These are phyloP conservation scores for Xerocomellus dryophilus DNA, from an alignment of 768 basidiomycete genomes.

Conservation along the genomic window DNA sequence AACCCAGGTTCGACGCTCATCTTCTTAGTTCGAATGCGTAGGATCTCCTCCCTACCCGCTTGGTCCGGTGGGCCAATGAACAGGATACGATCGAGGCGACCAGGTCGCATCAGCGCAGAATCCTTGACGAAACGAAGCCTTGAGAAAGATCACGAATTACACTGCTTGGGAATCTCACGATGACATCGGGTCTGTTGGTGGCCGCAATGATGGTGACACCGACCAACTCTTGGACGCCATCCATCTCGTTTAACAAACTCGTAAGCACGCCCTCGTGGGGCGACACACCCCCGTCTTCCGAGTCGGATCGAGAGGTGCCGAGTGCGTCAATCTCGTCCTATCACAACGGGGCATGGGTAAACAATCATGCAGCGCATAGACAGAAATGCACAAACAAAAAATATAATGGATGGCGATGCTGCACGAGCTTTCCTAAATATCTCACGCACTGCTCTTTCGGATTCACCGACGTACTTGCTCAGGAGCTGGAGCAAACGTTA, in stretches of 20 bases:
- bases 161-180: slow-evolving; percentile 49
- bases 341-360: not conserved
- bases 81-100: slow-evolving; percentile 88
- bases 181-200: slow-evolving; percentile 92
- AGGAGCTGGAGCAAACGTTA: slow-evolving; percentile 57
- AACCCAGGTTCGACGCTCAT: slow-evolving; percentile 81
- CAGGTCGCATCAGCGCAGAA: slow-evolving; percentile 90
- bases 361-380: not conserved
- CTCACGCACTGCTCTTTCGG: slow-evolving; percentile 91
- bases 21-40: slow-evolving; percentile 66
- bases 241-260: slow-evolving; percentile 95
- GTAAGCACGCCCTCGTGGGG: slow-evolving; percentile 89
- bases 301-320: slow-evolving; percentile 67
- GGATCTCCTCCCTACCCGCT: slow-evolving; percentile 76
- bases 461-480: slow-evolving; percentile 97
- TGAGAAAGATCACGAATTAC: not conserved
- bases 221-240: slow-evolving; percentile 90
- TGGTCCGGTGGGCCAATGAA: slow-evolving; percentile 93
- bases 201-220: slow-evolving; percentile 97
- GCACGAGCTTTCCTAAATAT: slow-evolving; percentile 94
- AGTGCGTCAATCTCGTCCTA: slow-evolving; percentile 98
- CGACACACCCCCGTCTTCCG: slow-evolving; percentile 48
- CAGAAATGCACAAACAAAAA: slow-evolving; percentile 65
- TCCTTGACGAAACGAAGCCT: slow-evolving; percentile 52
- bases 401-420: slow-evolving; percentile 92